Base-by-base conservation (phyloP, 2,329 filamentous ascomycete species). In the Aspergillus aculeatinus region DNA sequence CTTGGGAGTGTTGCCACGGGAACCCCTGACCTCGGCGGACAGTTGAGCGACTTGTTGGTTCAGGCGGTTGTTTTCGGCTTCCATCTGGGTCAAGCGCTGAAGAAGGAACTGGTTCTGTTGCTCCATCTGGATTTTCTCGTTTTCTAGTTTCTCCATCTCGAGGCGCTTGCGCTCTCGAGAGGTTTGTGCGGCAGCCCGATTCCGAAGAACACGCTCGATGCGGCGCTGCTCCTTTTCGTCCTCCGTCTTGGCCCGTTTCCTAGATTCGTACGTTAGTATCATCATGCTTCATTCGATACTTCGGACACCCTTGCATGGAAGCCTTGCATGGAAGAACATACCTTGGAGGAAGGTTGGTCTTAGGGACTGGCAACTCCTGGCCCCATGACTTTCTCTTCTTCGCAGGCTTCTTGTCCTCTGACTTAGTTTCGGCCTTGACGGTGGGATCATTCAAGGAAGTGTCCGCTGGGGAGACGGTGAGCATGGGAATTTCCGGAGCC, bases 351-450 rank as follows among this genome's bases (percentile, higher is more conserved):
- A 98, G 87, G 73, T 94, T 96, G 33, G 95, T 98, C 85, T 97
- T 98, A 48, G 95, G 95, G 73, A 96, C 91, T 19, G 95, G 95
- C 47, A 98, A 87, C 75, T 96, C 91, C 78, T 99, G 95, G 53
- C 95, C 95, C 95, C 95, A 99, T 52, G 95, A 98, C 81, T 98
- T 99, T 71, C 95, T 85, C 86, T 97, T 97, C 86, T 97, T 97
- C 39, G 84, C 80, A 1, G 85, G 83, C 81, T 91, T 95, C 83
- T 90, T 91, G 61, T 78, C 76, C 51, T 88, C 85, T 0, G 76
- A 48, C 62, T 67, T 72, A 42, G 44, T 65, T 27, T 66, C 62
- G 27, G 55, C 57, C 59, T 70, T 70, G 2, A 65, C 60, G 21
- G 70, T 68, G 2, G 72, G 64, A 3, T 67, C 60, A 4, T 74